Percentiles rank a stretch among this genome's conserved stretches.
Conservation (phyloP, 129 eudicot species). For the Dittrichia graveolens region DNA sequence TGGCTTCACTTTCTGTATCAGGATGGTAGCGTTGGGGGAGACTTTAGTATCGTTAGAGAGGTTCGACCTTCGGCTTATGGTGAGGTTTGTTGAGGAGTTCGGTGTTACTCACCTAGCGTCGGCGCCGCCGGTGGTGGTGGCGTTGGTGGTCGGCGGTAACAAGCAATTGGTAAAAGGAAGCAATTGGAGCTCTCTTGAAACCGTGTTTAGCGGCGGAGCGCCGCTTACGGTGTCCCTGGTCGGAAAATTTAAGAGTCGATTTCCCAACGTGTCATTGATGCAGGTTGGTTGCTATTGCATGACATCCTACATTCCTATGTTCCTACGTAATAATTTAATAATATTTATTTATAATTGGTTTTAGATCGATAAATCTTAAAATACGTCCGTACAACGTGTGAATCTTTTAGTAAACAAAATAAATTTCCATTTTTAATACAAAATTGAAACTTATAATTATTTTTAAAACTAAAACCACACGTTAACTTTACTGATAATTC, state of each 20-base stretch:
- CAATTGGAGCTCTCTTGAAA: constrained; percentile 48
- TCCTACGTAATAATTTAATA: background rate
- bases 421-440: too few species aligned
- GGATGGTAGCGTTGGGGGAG: constrained; percentile 44
- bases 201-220: constrained; percentile 54
- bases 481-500: too few species aligned
- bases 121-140: constrained; percentile 65
- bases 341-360: background rate
- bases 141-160: constrained; percentile 35
- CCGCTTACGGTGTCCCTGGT: constrained; percentile 43
- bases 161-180: constrained; percentile 5
- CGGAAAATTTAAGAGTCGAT: constrained; percentile 37
- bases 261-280: constrained; percentile 35
- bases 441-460: too few species aligned
- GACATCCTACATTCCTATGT: too few species aligned
- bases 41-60: constrained; percentile 43
- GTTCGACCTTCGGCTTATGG: constrained; percentile 35
- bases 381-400: too few species aligned
- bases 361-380: too few species aligned
- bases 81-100: constrained; percentile 50
- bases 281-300: constrained; percentile 46
- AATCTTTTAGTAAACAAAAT: too few species aligned
- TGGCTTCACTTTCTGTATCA: constrained; percentile 39
- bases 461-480: too few species aligned
- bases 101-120: constrained; percentile 48